Percentiles rank a stretch among this genome's conserved stretches.
Evolutionary conservation across 2,329 filamentous ascomycete genomes (phyloP).

Genomic region (Aspergillus cejpii): DNA sequence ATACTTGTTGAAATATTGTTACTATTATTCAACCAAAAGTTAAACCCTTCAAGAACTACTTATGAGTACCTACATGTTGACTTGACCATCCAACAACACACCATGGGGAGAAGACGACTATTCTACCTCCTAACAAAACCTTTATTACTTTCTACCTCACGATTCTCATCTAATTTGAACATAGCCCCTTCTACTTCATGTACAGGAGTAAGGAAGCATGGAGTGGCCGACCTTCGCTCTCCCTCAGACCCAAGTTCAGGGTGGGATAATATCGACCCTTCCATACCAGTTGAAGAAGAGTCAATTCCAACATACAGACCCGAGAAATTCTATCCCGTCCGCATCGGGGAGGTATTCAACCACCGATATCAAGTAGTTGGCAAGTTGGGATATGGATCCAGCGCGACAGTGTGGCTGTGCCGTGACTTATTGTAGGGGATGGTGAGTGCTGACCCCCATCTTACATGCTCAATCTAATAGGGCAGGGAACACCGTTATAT

Average conservation of each 20-base stretch:
- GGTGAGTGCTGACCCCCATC: neutral
- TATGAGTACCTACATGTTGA: too few species aligned
- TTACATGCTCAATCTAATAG: neutral
- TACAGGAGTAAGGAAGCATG: neutral
- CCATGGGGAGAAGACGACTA: neutral
- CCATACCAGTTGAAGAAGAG: slow-evolving; percentile 3
- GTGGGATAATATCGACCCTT: neutral
- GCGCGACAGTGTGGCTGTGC: slow-evolving; percentile 4
- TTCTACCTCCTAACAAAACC: neutral
- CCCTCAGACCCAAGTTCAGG: slow-evolving; percentile 3
- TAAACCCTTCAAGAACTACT: too few species aligned
- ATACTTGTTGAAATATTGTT: neutral
- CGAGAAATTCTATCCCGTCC: slow-evolving; percentile 8
- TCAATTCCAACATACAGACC: slow-evolving; percentile 3
- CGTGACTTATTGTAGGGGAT: slow-evolving; percentile 6
- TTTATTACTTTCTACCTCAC: neutral
- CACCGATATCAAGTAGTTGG: slow-evolving; percentile 9
- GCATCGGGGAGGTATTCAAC: slow-evolving; percentile 11
- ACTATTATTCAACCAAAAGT: too few species aligned
- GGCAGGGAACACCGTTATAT: slow-evolving; percentile 7
- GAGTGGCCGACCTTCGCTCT: neutral
- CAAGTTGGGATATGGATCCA: slow-evolving; percentile 10
- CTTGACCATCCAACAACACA: neutral
- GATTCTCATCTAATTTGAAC: neutral
- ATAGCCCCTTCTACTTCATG: too few species aligned